phyloP scores from a whole-genome alignment of 75 land plant genomes.

The Isoetes taiwanensis region DNA sequence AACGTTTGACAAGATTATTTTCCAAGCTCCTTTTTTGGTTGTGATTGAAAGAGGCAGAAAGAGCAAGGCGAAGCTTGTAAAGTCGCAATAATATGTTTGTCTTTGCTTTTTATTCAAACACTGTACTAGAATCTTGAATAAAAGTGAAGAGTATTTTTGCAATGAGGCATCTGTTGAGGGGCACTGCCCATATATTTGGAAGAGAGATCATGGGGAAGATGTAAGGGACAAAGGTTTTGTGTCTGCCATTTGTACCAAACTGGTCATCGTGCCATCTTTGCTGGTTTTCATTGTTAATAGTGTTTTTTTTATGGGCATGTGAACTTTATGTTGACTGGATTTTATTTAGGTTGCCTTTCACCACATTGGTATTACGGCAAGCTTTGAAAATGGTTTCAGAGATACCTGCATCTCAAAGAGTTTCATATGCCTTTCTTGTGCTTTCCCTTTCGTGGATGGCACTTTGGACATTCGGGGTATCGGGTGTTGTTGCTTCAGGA shows the following conservation, averaged over 20 bases:
- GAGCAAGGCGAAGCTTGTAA: no score
- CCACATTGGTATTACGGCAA: slow-evolving; percentile 68
- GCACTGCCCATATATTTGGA: not conserved
- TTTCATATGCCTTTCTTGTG: slow-evolving; percentile 57
- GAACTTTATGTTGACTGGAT: not conserved
- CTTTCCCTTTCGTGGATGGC: slow-evolving; percentile 81
- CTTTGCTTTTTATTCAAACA: no score
- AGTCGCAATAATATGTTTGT: no score
- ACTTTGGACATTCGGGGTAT: slow-evolving; percentile 78
- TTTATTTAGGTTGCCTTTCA: slow-evolving; percentile 60
- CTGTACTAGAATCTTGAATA: no score
- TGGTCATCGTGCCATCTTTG: no score
- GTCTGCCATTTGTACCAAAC: no score
- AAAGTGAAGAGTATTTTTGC: no score
- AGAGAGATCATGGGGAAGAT: not conserved
- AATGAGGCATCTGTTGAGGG: not conserved
- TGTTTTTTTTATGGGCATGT: not conserved
- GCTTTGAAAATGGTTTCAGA: slow-evolving; percentile 65
- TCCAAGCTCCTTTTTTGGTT: no score
- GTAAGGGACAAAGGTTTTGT: not conserved
- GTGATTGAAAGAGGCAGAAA: no score
- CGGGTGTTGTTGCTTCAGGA: slow-evolving; percentile 70
- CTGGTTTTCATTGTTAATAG: no score
- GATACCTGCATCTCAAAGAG: slow-evolving; percentile 62
- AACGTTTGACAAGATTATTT: no score